Evolutionary conservation across 306 rosid species (phyloP).

Genomic region (Pachyrhizus erosus): DNA sequence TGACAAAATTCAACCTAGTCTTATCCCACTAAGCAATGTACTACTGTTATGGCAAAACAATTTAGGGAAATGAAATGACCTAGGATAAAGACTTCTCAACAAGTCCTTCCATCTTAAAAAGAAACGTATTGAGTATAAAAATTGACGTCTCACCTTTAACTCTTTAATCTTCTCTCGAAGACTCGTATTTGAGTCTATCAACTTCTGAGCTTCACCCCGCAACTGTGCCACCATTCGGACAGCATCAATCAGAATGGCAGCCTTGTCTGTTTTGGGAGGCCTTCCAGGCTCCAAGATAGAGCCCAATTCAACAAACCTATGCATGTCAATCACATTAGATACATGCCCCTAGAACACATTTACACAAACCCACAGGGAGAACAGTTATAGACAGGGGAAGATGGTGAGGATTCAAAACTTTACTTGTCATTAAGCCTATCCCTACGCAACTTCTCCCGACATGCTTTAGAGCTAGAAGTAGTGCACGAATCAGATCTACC

Average conservation of each 20-base stretch:
- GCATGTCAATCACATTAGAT: constrained; percentile 45
- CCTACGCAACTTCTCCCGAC: constrained; percentile 94
- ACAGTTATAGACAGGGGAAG: not conserved
- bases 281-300: constrained; percentile 94
- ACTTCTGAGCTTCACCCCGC: constrained; percentile 81
- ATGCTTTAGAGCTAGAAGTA: constrained; percentile 87
- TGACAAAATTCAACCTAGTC: not conserved
- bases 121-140: not conserved
- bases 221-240: constrained; percentile 86
- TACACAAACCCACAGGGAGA: constrained; percentile 14
- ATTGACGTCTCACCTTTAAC: constrained; percentile 64
- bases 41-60: not conserved
- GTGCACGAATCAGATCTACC: constrained; percentile 70
- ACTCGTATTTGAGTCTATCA: constrained; percentile 75
- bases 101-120: constrained; percentile 22
- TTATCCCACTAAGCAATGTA: not conserved
- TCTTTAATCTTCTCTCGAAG: constrained; percentile 96
- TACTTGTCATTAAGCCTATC: constrained; percentile 97
- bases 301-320: constrained; percentile 89
- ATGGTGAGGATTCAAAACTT: constrained; percentile 1
- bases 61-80: constrained; percentile 2
- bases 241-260: constrained; percentile 85
- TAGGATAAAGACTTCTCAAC: constrained; percentile 4
- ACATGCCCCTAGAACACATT: constrained; percentile 33
- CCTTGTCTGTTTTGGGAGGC: constrained; percentile 91